Base-by-base conservation (phyloP, 768 basidiomycete species). In the Leccinum olivaceopallidum region DNA sequence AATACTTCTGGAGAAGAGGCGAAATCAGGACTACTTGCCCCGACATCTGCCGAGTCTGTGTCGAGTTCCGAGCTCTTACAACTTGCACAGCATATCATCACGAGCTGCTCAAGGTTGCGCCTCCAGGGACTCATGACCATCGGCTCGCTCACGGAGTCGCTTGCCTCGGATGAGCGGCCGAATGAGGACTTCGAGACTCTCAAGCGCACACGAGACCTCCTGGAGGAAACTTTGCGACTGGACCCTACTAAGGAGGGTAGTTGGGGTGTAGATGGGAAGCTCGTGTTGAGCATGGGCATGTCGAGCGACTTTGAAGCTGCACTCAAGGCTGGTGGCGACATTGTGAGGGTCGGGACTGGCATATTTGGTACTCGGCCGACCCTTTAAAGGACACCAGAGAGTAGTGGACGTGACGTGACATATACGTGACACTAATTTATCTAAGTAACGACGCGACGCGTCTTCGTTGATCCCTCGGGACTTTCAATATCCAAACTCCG, bases 71-170 rank as follows among this genome's bases (percentile, higher is more conserved):
- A 90, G 26, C 78, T 93, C 34, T 73, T 81, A 48, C 77, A 80
- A 49, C 82, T 98, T 22, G 94, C 91, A 4, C 76, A 73, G 56
- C 84, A 91, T 67, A 79, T 99, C 71, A 65, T 97, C 51, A 69
- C 73, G 1, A 75, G 80, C 32, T 99, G 97, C 73, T 90, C 92
- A 2, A 79, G 78, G 18, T 81, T 99, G 32, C 83, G 79, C 22
- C 77, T 98, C 5, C 84, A 87, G 55, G 97, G 97, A 5, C 76
- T 99, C 53, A 99, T 99, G 97, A 98, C 97, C 2, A 98, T 99
- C 65, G 97, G 97, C 1, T 85, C 94, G 18, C 80, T 92, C 56
- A 81, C 86, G 39, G 81, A 86, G 62, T 94, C 93, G 3, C 79
- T 90, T 32, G 57, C 65, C 26, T 75, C 72, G 1, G 58, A 63